Conservation (phyloP, 345 rosid genomes). For the Camelina sativa region DNA sequence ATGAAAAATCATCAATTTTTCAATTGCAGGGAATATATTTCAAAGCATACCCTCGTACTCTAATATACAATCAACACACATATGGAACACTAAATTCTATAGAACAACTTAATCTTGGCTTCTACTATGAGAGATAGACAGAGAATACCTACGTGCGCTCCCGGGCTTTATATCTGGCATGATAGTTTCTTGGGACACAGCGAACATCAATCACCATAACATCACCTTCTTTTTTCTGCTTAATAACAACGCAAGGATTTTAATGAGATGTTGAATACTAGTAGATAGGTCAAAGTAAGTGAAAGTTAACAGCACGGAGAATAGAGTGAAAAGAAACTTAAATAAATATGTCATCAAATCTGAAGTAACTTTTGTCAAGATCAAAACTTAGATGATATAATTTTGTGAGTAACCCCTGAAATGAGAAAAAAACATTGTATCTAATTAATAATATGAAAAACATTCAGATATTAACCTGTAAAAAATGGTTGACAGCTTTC, state of each 20-base stretch:
- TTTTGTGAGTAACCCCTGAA: slow-evolving; percentile 2
- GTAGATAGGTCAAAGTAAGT: slow-evolving; percentile 20
- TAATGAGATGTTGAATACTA: background rate
- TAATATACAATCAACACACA: background rate
- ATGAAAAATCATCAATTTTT: slow-evolving; percentile 18
- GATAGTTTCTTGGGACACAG: slow-evolving; percentile 73
- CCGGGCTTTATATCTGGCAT: slow-evolving; percentile 84
- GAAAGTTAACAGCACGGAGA: slow-evolving; percentile 4
- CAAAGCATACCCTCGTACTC: slow-evolving; percentile 21
- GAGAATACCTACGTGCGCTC: slow-evolving; percentile 92
- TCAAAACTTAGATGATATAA: background rate
- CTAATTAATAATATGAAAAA: slow-evolving; percentile 8
- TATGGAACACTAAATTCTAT: slow-evolving; percentile 1
- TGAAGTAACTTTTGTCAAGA: background rate
- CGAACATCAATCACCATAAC: slow-evolving; percentile 78
- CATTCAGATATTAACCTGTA: slow-evolving; percentile 61
- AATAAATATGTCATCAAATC: background rate
- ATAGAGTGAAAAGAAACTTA: slow-evolving; percentile 1
- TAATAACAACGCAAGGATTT: slow-evolving; percentile 32
- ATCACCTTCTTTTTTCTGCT: slow-evolving; percentile 71
- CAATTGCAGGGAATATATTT: slow-evolving; percentile 18
- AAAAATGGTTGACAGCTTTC: slow-evolving; percentile 92
- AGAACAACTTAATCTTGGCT: slow-evolving; percentile 24
- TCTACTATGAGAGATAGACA: slow-evolving; percentile 29
- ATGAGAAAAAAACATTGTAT: background rate